phyloP scores from a whole-genome alignment of 1,284 basidiomycete genomes.

The Meira miltonrushii region DNA sequence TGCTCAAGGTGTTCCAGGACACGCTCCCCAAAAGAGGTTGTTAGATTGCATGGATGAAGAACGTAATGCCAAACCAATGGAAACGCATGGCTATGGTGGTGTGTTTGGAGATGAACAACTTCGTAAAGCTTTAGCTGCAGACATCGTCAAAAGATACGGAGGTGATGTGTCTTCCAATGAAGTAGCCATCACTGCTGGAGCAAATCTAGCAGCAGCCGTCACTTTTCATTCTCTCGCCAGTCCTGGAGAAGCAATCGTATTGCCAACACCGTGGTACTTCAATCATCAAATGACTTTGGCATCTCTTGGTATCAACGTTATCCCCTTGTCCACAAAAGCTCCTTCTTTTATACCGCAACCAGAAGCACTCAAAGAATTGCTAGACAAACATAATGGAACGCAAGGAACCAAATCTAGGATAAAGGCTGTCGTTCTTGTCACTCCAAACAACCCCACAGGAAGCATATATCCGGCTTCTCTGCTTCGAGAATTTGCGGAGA shows the following conservation, averaged over 20 bases:
- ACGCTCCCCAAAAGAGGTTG: conserved; percentile 23
- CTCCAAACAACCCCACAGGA: conserved; percentile 65
- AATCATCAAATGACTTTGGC: conserved; percentile 61
- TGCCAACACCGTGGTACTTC: conserved; percentile 67
- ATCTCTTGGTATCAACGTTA: conserved; percentile 54
- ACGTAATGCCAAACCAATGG: conserved; percentile 19
- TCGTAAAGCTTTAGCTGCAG: conserved; percentile 61
- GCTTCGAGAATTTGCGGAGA: conserved; percentile 63
- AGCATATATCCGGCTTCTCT: conserved; percentile 64
- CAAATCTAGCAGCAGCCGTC: conserved; percentile 68
- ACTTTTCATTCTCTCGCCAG: conserved; percentile 65
- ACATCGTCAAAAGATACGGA: conserved; percentile 66
- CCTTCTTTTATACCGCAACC: conserved; percentile 63
- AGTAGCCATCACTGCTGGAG: conserved; percentile 61
- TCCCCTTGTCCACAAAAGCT: conserved; percentile 63
- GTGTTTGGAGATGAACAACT: conserved; percentile 65
- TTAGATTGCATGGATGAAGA: conserved; percentile 20
- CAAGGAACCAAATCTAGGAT: conserved; percentile 56
- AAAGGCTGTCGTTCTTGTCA: conserved; percentile 61
- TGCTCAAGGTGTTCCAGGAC: conserved; percentile 41
- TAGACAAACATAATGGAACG: conserved; percentile 56
- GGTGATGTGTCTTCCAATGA: conserved; percentile 27
- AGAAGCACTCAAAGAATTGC: conserved; percentile 57
- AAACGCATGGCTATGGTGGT: conserved; percentile 62
- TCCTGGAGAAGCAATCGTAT: conserved; percentile 68